Evolutionary conservation across 495 filamentous ascomycete genomes (phyloP), one percentile per base, ranked within the genome.

Genomic region (Penicillium silybi): DNA sequence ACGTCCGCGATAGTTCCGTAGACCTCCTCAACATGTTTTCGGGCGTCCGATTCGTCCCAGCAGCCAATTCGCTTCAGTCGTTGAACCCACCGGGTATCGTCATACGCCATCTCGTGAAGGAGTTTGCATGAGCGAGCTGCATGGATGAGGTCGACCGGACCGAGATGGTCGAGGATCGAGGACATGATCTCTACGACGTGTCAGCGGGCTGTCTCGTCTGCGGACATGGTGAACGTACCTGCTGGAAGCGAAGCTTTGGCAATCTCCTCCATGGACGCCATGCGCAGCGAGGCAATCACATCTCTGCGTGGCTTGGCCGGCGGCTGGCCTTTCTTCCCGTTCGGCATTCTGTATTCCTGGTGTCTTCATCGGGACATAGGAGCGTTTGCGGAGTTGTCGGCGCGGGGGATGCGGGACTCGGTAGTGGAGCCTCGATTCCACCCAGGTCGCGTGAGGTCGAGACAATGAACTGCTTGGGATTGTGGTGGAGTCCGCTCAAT

Each of bases 21-120:
- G 2, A 80, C 78, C 19, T 88, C 83, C 54, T 97, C 93, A 23
- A 87, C 85, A 54, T 87, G 73, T 61, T 79, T 80, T 45, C 92
- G 79, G 0, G 93, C 93, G 63, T 96, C 93, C 5, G 70, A 65
- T 63, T 99, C 95, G 62, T 92, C 87, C 95, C 95, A 99, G 58
- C 88, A 86, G 6, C 86, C 90, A 81, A 99, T 96, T 25, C 76
- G 78, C 60, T 86, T 83, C 27, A 99, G 70, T 52, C 84, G 80
- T 48, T 87, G 84, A 41, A 97, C 86, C 93, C 93, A 99, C 72
- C 92, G 81, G 17, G 90, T 88, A 67, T 99, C 93, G 76, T 99
- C 95, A 72, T 97, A 97, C 10, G 95, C 95, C 91, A 99, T 99
- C 68, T 99, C 93, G 57, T 86, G 87, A 79, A 96, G 84, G 41